These are phyloP conservation scores for Rhazya stricta DNA, from an alignment of 257 asterid genomes.

Conservation along the genomic window DNA sequence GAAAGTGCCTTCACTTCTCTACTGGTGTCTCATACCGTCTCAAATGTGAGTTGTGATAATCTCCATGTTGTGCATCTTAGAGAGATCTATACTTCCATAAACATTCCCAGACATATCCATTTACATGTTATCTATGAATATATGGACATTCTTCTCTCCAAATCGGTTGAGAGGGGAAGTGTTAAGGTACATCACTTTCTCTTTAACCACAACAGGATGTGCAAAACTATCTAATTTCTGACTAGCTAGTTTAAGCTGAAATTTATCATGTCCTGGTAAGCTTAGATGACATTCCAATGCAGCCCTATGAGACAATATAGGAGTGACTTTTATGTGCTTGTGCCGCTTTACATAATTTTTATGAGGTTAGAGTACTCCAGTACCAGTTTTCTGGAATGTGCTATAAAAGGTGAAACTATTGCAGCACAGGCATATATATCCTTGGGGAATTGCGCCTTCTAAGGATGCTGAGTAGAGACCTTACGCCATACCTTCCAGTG, in stretches of 20 bases:
- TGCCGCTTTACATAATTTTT: background rate
- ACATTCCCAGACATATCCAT: background rate
- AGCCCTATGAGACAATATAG: background rate
- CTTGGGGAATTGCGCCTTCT: background rate
- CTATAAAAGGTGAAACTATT: background rate
- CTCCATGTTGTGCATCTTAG: too few species aligned
- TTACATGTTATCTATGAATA: background rate
- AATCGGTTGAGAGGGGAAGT: too few species aligned
- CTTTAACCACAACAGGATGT: background rate
- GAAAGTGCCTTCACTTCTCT: background rate
- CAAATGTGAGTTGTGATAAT: background rate
- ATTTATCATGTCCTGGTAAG: background rate
- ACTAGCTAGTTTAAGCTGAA: background rate
- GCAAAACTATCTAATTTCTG: background rate
- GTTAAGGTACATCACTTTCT: background rate
- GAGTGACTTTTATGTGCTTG: background rate
- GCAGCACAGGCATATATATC: background rate
- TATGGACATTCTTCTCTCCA: background rate
- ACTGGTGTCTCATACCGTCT: background rate
- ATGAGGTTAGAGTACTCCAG: background rate
- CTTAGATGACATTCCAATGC: background rate
- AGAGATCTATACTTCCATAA: too few species aligned
- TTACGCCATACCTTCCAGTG: background rate
- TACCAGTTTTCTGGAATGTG: background rate
- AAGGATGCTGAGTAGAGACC: background rate